phyloP scores from a whole-genome alignment of 306 rosid species.

The Casuarina glauca region DNA sequence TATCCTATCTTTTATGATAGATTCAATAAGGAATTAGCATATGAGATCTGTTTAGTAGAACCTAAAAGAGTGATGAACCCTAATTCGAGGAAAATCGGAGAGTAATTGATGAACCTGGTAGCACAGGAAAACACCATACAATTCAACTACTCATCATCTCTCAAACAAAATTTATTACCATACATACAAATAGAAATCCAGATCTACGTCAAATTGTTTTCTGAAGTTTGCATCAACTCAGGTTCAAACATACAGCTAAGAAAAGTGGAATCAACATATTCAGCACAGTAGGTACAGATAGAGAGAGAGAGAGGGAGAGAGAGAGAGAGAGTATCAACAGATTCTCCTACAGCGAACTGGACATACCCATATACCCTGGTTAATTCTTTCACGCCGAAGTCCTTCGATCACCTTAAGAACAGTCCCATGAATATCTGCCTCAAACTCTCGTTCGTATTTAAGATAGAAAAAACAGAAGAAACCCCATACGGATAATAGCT shows the following conservation, averaged over 20 bases:
- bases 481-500: not conserved
- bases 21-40: not conserved
- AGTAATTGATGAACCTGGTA: conserved; percentile 30
- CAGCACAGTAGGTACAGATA: not conserved
- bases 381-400: conserved; percentile 19
- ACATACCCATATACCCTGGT: conserved; percentile 20
- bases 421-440: conserved; percentile 14
- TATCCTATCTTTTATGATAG: not conserved
- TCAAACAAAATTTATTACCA: conserved; percentile 39
- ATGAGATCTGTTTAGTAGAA: conserved; percentile 1
- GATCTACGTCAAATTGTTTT: conserved; percentile 31
- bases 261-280: conserved; percentile 9
- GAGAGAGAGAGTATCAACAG: conserved; percentile 6
- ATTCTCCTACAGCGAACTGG: conserved; percentile 10
- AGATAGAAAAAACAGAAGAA: conserved; percentile 10
- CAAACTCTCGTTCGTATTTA: not conserved
- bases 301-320: not conserved
- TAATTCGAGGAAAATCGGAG: not conserved
- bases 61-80: conserved; percentile 3
- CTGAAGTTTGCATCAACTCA: conserved; percentile 23
- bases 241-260: conserved; percentile 30
- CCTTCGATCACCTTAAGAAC: conserved; percentile 27
- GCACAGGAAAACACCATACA: conserved; percentile 29
- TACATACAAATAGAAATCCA: conserved; percentile 40
- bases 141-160: conserved; percentile 24